phyloP scores from a whole-genome alignment of 768 basidiomycete species.

The Cystobasidium tubakii region DNA sequence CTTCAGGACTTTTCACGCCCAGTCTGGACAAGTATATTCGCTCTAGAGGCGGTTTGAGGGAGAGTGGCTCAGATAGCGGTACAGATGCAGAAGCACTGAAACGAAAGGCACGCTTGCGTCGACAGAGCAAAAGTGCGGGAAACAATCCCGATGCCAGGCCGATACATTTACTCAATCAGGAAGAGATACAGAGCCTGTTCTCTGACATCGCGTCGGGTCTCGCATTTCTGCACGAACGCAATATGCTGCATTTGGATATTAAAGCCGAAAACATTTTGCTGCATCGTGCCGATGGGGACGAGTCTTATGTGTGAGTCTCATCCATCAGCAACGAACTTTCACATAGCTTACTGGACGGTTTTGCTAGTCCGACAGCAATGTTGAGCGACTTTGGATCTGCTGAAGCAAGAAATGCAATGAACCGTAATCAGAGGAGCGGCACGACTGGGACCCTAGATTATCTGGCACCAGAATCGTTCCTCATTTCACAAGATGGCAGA shows the following conservation, averaged over 20 bases:
- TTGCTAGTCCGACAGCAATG: slow-evolving; percentile 68
- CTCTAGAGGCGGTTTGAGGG: slow-evolving; percentile 11
- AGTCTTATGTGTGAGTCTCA: neutral
- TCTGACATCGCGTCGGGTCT: slow-evolving; percentile 79
- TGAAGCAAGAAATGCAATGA: slow-evolving; percentile 63
- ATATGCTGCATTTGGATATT: slow-evolving; percentile 84
- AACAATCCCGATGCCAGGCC: slow-evolving; percentile 49
- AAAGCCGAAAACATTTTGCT: slow-evolving; percentile 49
- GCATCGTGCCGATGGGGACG: slow-evolving; percentile 19
- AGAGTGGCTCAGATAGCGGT: slow-evolving; percentile 33
- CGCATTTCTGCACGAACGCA: slow-evolving; percentile 60
- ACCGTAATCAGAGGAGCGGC: slow-evolving; percentile 67
- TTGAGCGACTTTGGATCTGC: slow-evolving; percentile 93
- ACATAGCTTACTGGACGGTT: too few relatives aligned
- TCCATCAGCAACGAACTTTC: too few relatives aligned
- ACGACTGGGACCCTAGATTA: slow-evolving; percentile 92
- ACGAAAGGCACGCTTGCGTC: slow-evolving; percentile 57
- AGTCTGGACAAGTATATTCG: slow-evolving; percentile 33
- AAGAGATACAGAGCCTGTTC: slow-evolving; percentile 75
- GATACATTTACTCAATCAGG: slow-evolving; percentile 74
- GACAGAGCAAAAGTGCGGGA: slow-evolving; percentile 59
- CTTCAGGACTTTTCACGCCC: slow-evolving; percentile 58
- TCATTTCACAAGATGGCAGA: slow-evolving; percentile 59
- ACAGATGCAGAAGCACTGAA: slow-evolving; percentile 26
- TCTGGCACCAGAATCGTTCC: slow-evolving; percentile 76